Conservation (phyloP, 306 rosid species). For the Clitoria ternatea region DNA sequence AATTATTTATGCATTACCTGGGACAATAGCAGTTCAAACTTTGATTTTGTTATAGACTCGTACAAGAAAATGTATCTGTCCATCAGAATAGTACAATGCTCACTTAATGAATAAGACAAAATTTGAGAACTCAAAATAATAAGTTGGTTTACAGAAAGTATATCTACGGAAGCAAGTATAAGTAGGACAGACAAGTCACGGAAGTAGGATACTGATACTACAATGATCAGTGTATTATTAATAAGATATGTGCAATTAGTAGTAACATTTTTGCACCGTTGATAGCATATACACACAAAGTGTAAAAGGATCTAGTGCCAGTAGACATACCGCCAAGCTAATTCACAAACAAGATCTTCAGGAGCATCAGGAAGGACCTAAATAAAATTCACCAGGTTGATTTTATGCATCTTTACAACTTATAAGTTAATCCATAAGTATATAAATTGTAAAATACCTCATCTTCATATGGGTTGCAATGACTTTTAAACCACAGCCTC, state of each 20-base stretch:
- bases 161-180: not conserved
- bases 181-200: not conserved
- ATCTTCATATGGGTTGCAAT: constrained; percentile 92
- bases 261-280: not conserved
- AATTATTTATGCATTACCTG: constrained; percentile 43
- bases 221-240: not conserved
- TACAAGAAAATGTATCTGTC: constrained; percentile 88
- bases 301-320: not conserved
- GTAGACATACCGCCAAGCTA: constrained; percentile 86
- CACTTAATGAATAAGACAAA: not conserved
- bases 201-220: not conserved
- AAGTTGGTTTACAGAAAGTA: not conserved
- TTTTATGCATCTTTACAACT: constrained; percentile 18
- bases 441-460: constrained; percentile 47
- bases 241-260: not conserved
- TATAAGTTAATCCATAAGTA: not conserved
- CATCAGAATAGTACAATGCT: constrained; percentile 9
- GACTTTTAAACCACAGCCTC: constrained; percentile 94
- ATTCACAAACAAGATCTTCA: constrained; percentile 81
- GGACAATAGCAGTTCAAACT: constrained; percentile 50
- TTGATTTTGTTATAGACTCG: constrained; percentile 81
- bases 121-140: not conserved
- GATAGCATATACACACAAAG: not conserved
- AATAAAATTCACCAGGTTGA: constrained; percentile 28
- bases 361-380: constrained; percentile 98